Base-by-base conservation (phyloP, 306 rosid species). In the Bauhinia variegata region DNA sequence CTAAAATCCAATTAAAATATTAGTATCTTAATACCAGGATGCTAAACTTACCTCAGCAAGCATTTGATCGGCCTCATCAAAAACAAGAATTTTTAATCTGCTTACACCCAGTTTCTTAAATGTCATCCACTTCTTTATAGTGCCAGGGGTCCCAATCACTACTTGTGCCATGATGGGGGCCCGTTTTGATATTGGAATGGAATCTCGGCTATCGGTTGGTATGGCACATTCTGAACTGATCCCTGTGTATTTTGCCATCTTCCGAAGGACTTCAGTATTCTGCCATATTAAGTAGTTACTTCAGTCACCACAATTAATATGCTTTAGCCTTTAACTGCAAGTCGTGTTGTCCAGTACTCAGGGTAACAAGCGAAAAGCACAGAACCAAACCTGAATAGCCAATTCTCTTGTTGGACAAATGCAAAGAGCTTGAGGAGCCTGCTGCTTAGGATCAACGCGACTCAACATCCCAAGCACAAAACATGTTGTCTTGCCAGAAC, bases 1-100 rank as follows among this genome's bases (percentile, higher is more conserved):
- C 41, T 18, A 39, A 38, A 36, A 54, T 28, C n/a, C n/a, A 13
- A 54, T 8, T 18, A 53, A 12, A 43, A 11, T 32, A 60, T 15
- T 7, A 8, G 8, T 46, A 28, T 23, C 39, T 28, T 30, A 48
- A 39, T 28, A 44, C 18, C n/a, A 18, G 10, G 11, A 18, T 37
- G 31, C 44, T 30, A 15, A 10, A 37, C 28, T 44, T 73, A 88
- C 95, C 87, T 83, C 87, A 1, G 83, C 87, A 50, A 88, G 86
- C 95, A 88, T 85, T 71, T 89, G 96, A 84, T 92, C 98, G 36
- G 98, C 98, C 78, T 92, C 98, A 12, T 92, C 96, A 8, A 92
- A 89, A 57, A 92, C 98, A 37, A 92, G 96, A 68, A 92, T 84
- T 84, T 72, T 86, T 66, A 92, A 69, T 16, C 48, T 41, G 31